Base-by-base conservation (phyloP, 1,284 basidiomycete genomes). In the Mycosarcoma maydis region DNA sequence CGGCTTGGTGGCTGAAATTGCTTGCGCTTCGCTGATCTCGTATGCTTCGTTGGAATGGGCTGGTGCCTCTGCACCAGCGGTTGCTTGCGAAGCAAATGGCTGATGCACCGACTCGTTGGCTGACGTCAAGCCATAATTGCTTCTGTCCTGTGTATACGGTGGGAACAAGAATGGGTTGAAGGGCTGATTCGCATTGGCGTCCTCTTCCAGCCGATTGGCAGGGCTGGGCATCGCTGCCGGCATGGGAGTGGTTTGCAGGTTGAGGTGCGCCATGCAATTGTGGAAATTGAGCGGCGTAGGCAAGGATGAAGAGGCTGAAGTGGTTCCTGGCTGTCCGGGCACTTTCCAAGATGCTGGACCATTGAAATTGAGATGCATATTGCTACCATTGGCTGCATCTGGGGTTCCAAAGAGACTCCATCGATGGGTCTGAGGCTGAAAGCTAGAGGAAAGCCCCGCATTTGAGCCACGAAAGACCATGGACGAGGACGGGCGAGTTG, bases 111-210 rank as follows among this genome's bases (percentile, higher is more conserved):
- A 7, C 7, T 54, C 38, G 30, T 46, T 40, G 4, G 53, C 37
- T 2, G 36, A 19, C 10, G 45, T 19, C 22, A 57, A 9, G 9
- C 19, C 48, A 4, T 54, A 54, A 0, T 46, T 42, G 33, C 32
- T 33, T 13, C n/a, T 16, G 6, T 24, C 33, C 33, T 73, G 62
- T 16, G 62, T 49, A 46, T 73, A 73, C 2, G 66, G 57, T 3
- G 65, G 71, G 33, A 59, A 69, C 20, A 73, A 38, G 61, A 70
- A 73, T 2, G 70, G 61, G 19, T 73, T 71, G 52, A 64, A 73
- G 3, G 53, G 19, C 42, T 72, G 59, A 23, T 44, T 45, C 17
- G 46, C 26, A 22, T 26, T 36, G 19, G 27, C 30, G 17, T 59
- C 58, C 6, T 65, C 57, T 29, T 51, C 51, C 7, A 29, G 33